Conservation (phyloP, 2,329 filamentous ascomycete genomes). For the Fusarium papillatum region DNA sequence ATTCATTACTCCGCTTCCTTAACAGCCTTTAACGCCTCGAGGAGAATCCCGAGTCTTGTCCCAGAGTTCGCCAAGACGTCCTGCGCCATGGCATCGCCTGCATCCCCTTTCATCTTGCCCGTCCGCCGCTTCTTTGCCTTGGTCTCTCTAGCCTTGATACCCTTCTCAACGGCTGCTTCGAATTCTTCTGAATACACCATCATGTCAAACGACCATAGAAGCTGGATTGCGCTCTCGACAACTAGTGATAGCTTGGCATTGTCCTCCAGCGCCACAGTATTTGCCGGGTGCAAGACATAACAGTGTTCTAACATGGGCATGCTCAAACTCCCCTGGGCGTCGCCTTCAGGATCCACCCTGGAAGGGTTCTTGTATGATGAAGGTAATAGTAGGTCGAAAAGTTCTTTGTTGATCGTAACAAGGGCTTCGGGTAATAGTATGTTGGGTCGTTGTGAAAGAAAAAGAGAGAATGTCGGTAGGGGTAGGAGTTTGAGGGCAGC, state of each 20-base stretch:
- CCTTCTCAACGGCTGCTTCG: slow-evolving; percentile 56
- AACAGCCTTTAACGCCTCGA: slow-evolving; percentile 50
- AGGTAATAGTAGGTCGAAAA: slow-evolving; percentile 61
- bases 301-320: slow-evolving; percentile 64
- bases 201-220: slow-evolving; percentile 57
- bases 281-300: slow-evolving; percentile 77
- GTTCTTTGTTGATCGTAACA: slow-evolving; percentile 59
- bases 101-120: slow-evolving; percentile 48
- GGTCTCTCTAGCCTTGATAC: slow-evolving; percentile 62
- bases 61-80: slow-evolving; percentile 60
- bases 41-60: slow-evolving; percentile 56
- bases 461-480: slow-evolving; percentile 67
- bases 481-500: slow-evolving; percentile 71
- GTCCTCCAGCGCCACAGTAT: slow-evolving; percentile 70
- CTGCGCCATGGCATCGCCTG: slow-evolving; percentile 57
- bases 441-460: slow-evolving; percentile 57
- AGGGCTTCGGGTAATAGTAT: slow-evolving; percentile 54
- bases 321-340: slow-evolving; percentile 56
- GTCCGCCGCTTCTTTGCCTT: slow-evolving; percentile 60
- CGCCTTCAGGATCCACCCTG: slow-evolving; percentile 52
- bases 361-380: slow-evolving; percentile 56
- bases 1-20: slow-evolving; percentile 30
- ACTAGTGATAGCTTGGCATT: slow-evolving; percentile 81
- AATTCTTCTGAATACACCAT: slow-evolving; percentile 54
- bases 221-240: slow-evolving; percentile 74